A percentile compares a stretch with the other conserved stretches of the same genome.
phyloP scores from a whole-genome alignment of 2,329 filamentous ascomycete species.

The Fusarium chlamydosporum region DNA sequence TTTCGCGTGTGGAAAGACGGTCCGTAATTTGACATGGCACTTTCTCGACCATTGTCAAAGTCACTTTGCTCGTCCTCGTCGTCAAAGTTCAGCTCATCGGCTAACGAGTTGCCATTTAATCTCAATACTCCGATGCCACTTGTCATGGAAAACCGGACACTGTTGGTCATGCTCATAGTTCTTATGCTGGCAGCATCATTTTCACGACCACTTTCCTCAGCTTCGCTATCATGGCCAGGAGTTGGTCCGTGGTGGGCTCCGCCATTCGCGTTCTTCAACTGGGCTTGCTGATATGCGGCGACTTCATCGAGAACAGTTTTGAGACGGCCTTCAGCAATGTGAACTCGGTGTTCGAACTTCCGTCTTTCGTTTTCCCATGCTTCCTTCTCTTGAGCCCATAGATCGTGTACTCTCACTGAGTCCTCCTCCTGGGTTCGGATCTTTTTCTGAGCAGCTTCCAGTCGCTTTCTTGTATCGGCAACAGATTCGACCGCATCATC shows the following conservation, averaged over 20 bases:
- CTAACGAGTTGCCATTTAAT: constrained; percentile 79
- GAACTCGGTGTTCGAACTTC: constrained; percentile 84
- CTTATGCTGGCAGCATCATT: constrained; percentile 78
- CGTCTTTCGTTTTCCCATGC: constrained; percentile 87
- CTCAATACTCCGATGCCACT: constrained; percentile 70
- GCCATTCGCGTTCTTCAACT: constrained; percentile 59
- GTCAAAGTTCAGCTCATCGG: constrained; percentile 91
- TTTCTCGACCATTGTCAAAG: constrained; percentile 74
- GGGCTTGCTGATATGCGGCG: constrained; percentile 74
- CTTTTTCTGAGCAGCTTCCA: constrained; percentile 84
- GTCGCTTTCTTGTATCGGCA: constrained; percentile 79
- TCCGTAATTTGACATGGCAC: constrained; percentile 65
- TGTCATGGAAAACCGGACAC: constrained; percentile 80
- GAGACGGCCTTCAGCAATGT: constrained; percentile 89
- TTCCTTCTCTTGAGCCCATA: constrained; percentile 88
- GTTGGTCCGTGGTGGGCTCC: constrained; percentile 44
- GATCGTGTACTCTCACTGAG: constrained; percentile 79
- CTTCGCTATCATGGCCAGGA: constrained; percentile 67
- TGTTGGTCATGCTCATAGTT: constrained; percentile 80
- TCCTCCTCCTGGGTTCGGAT: constrained; percentile 86
- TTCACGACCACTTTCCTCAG: constrained; percentile 73
- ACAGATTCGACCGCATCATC: constrained; percentile 84
- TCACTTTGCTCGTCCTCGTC: constrained; percentile 83
- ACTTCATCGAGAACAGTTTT: constrained; percentile 90
- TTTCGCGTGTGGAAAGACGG: constrained; percentile 65